phyloP scores from a whole-genome alignment of 305 asterid species.

The Coffea humblotiana region DNA sequence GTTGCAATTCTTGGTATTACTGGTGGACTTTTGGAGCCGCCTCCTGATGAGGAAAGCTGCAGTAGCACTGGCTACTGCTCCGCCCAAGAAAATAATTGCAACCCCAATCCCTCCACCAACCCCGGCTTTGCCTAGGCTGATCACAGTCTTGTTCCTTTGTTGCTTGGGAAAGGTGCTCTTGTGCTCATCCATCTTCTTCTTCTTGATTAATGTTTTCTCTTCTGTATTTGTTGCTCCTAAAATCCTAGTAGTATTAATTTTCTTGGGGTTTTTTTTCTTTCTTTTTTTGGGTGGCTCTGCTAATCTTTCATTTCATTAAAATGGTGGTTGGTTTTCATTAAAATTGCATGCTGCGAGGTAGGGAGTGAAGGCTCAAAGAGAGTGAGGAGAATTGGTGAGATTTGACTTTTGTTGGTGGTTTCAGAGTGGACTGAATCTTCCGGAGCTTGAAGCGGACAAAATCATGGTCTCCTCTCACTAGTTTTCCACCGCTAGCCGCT shows the following conservation, averaged over 20 bases:
- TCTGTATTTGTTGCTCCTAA: constrained; percentile 7
- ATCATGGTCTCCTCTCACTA: background rate
- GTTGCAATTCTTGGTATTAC: constrained; percentile 17
- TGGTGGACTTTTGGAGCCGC: constrained; percentile 34
- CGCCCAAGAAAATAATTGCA: constrained; percentile 54
- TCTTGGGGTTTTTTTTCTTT: background rate
- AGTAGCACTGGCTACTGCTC: constrained; percentile 63
- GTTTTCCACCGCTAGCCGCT: too few species aligned
- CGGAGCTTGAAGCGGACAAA: constrained; percentile 40
- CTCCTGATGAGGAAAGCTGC: constrained; percentile 47
- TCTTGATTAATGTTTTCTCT: background rate
- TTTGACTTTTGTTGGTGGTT: constrained; percentile 18
- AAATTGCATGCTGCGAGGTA: background rate
- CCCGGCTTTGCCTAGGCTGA: constrained; percentile 32
- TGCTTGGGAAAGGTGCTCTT: background rate
- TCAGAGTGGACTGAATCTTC: constrained; percentile 29
- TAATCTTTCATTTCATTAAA: background rate
- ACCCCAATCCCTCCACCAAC: constrained; percentile 49
- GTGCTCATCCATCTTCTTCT: constrained; percentile 26
- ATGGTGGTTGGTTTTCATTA: too few species aligned
- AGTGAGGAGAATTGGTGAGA: background rate
- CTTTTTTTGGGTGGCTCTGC: background rate
- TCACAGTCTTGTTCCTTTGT: constrained; percentile 26
- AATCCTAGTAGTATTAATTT: background rate
- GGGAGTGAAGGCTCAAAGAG: background rate